Evolutionary conservation across 1,284 basidiomycete species (phyloP), one percentile per base, ranked within the genome.

Genomic region (Ganoderma multipileum): DNA sequence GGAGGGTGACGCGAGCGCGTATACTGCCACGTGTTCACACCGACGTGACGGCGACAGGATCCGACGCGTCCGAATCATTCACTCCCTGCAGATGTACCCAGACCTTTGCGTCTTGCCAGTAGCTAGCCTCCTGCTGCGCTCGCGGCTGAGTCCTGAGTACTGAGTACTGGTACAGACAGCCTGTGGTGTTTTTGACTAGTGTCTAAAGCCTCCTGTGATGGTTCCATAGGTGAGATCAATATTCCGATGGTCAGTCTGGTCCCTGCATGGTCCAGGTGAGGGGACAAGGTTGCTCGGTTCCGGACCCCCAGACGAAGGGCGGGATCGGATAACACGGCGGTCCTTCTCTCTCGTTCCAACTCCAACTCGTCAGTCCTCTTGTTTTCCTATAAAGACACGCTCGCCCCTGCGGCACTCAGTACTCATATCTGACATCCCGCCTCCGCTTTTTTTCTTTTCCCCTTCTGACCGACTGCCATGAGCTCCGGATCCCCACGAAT

Each of bases 1-100:
- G 12, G 18, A 4, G 6, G 20, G 28, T 33, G 54, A 50, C 47
- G 26, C 54, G 54, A 39, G 60, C 55, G 68, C 42, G 33, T 63
- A 39, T 11, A 33, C 38, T 30, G 68, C 63, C 68, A 70, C 67
- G 65, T 69, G 68, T 63, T 58, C 44, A 65, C 57, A 55, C 60
- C 67, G 63, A 23, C 68, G 68, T 68, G 64, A 62, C 65, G 63
- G 64, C 71, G 64, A 69, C 70, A 60, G 61, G 68, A 41, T 41
- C 44, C 57, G 64, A 60, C 58, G 67, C 63, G 62, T 44, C 50
- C 33, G n/a, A n/a, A n/a, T n/a, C n/a, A n/a, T n/a, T n/a, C n/a
- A n/a, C n/a, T n/a, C n/a, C n/a, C n/a, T n/a, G n/a, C n/a, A n/a
- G n/a, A n/a, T n/a, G n/a, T 59, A n/a, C 20, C 28, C 8, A 6